Base-by-base conservation (phyloP, 1,284 basidiomycete genomes). In the Cryptococcus neoformans region DNA sequence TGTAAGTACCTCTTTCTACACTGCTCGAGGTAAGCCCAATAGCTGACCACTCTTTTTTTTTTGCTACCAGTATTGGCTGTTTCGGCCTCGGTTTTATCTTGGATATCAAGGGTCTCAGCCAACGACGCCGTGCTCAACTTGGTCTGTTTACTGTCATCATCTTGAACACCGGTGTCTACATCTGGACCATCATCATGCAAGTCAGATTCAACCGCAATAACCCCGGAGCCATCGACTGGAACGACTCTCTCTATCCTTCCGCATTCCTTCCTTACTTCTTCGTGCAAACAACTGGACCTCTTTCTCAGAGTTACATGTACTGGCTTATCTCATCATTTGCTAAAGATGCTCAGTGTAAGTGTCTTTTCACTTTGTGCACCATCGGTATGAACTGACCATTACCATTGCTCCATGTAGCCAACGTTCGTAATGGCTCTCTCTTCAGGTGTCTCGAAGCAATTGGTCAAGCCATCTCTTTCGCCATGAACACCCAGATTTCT, bases 321-420 rank as follows among this genome's bases (percentile, higher is more conserved):
- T 69, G 67, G 67, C 59, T 69, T 10, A 41, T 68, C 11, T 65
- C 62, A 3, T 68, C 63, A 17, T 66, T 64, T 47, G 62, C 63
- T 6, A 62, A 53, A 3, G 65, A 65, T 53, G 63, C 57, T 5
- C 61, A 61, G 28, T 37, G 58, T 62, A 39, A 51, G 51, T 54
- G 6, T 12, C 28, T 28, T 28, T 28, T 28, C 28, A 28, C 28
- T 28, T 28, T 28, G 28, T 28, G 21, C 21, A 21, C 21, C 21
- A 21, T 21, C 21, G 21, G 21, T 21, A 21, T 21, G 28, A 28
- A 28, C 4, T 28, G 28, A 28, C 4, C 28, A 28, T 28, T 28
- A 28, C 4, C 28, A 4, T 28, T 28, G 28, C 28, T 28, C 28
- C 28, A 1, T 7, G 16, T 36, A 57, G 56, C 55, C 28, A 65